These are phyloP conservation scores for Sporisorium graminicola DNA, from an alignment of 1,284 basidiomycete species.

Conservation along the genomic window DNA sequence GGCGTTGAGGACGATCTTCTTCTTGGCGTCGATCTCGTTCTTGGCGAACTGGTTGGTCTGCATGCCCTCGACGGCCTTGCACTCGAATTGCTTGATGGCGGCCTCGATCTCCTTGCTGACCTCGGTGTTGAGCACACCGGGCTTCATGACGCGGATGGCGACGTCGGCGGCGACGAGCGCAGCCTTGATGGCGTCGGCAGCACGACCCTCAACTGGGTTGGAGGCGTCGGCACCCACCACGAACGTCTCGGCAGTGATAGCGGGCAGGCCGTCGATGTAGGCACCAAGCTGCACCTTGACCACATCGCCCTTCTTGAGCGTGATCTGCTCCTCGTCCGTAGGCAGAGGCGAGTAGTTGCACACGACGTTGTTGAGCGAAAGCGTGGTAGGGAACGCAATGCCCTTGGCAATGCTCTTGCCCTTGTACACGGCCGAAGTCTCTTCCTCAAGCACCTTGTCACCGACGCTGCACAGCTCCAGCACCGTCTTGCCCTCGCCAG, in stretches of 20 bases:
- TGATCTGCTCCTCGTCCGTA: slow-evolving; percentile 74
- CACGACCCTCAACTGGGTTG: slow-evolving; percentile 83
- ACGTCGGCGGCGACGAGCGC: slow-evolving; percentile 92
- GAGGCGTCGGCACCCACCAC: slow-evolving; percentile 78
- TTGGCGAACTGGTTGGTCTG: slow-evolving; percentile 93
- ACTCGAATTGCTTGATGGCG: slow-evolving; percentile 72
- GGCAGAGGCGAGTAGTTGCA: slow-evolving; percentile 75
- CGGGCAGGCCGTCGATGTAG: slow-evolving; percentile 92
- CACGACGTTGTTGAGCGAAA: slow-evolving; percentile 85
- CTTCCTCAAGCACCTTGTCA: slow-evolving; percentile 89
- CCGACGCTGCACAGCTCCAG: slow-evolving; percentile 92
- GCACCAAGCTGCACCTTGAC: slow-evolving; percentile 96
- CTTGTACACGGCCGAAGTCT: slow-evolving; percentile 88
- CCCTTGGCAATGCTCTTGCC: slow-evolving; percentile 83
- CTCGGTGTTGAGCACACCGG: slow-evolving; percentile 91
- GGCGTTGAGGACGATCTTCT: slow-evolving; percentile 63
- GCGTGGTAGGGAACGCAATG: slow-evolving; percentile 88
- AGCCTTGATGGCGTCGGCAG: slow-evolving; percentile 91
- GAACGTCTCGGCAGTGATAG: slow-evolving; percentile 84
- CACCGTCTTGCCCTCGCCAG: slow-evolving; percentile 82
- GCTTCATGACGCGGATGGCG: slow-evolving; percentile 73
- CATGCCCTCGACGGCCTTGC: slow-evolving; percentile 73
- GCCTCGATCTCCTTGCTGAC: slow-evolving; percentile 88
- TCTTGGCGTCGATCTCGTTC: slow-evolving; percentile 79
- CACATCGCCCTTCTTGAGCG: slow-evolving; percentile 87